phyloP scores from a whole-genome alignment of 768 basidiomycete species.

The Trametes coccinea region DNA sequence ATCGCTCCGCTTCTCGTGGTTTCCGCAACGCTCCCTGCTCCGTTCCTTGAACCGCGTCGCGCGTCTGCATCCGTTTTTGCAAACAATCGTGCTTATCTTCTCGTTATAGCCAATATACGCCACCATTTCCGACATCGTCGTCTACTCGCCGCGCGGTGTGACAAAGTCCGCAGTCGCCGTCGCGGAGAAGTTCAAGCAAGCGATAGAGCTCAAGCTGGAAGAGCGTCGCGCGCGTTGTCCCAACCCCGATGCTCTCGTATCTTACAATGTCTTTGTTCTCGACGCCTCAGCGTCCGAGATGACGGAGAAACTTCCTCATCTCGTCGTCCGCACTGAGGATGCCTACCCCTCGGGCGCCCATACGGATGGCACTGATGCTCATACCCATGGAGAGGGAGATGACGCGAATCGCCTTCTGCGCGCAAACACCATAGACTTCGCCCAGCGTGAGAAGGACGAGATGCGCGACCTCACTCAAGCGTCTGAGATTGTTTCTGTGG shows the following conservation, averaged over 20 bases:
- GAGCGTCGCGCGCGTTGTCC: conserved; percentile 38
- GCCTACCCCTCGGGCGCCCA: conserved; percentile 33
- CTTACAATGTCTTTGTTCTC: conserved; percentile 80
- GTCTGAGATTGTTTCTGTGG: conserved; percentile 67
- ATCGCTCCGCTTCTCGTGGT: neutral
- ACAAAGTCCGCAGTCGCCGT: conserved; percentile 55
- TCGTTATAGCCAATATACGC: conserved; percentile 71
- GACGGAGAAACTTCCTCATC: conserved; percentile 46
- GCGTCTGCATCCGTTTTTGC: neutral
- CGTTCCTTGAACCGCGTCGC: neutral
- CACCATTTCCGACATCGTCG: conserved; percentile 84
- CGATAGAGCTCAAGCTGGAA: conserved; percentile 55
- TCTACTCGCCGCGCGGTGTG: conserved; percentile 76
- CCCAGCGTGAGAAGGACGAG: conserved; percentile 82
- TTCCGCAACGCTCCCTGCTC: neutral
- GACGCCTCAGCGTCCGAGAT: conserved; percentile 53
- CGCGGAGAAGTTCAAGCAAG: conserved; percentile 65
- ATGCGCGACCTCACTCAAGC: conserved; percentile 87
- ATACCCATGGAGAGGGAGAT: conserved; percentile 24
- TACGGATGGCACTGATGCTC: conserved; percentile 36
- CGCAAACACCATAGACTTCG: conserved; percentile 76
- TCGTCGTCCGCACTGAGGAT: conserved; percentile 53
- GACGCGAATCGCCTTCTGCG: conserved; percentile 17
- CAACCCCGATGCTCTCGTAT: conserved; percentile 38
- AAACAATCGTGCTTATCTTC: conserved; percentile 12